Base-by-base conservation (phyloP, 2,329 filamentous ascomycete species). In the Didymella segeticola region DNA sequence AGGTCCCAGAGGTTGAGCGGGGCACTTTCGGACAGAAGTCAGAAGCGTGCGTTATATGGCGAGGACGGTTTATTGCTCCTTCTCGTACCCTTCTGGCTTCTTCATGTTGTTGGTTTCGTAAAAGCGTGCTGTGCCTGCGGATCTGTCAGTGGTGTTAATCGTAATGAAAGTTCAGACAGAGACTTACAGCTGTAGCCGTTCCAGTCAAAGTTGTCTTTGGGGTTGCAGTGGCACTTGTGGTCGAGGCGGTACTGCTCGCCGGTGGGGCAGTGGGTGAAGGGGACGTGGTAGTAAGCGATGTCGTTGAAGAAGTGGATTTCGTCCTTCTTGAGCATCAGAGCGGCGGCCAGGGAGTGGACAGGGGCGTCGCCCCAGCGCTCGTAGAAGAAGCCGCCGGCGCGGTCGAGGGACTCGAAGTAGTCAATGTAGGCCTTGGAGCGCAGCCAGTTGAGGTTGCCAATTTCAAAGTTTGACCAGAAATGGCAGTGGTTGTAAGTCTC, bases 401-500 rank as follows among this genome's bases (percentile, higher is more conserved):
- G 80, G 76, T 99, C 95, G 25, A 99, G 86, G 5, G 86, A 84
- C 43, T 93, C 86, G 70, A 99, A 99, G 80, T 87, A 99, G 77
- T 98, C 93, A 37, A 88, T 79, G 78, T 99, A 99, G 19, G 90
- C 84, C 73, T 93, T 82, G 62, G 91, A 95, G 61, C 95, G 89
- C 48, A 99, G 85, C 92, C 95, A 99, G 69, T 96, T 85, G 31
- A 99, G 83, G 77, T 89, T 96, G 61, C 93, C 95, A 64, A 99
- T 89, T 76, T 99, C 95, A 66, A 99, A 99, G 82, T 99, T 99
- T 71, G 93, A 98, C 95, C 95, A 99, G 75, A 99, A 97, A 76
- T 99, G 95, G 80, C 95, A 99, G 75, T 93, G 87, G 80, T 98
- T 99, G 81, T 98, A 99, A 6, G 85, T 92, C 56, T 95, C 87